Base-by-base conservation (phyloP, 805 yeast genomes). In the Candida berthetii region DNA sequence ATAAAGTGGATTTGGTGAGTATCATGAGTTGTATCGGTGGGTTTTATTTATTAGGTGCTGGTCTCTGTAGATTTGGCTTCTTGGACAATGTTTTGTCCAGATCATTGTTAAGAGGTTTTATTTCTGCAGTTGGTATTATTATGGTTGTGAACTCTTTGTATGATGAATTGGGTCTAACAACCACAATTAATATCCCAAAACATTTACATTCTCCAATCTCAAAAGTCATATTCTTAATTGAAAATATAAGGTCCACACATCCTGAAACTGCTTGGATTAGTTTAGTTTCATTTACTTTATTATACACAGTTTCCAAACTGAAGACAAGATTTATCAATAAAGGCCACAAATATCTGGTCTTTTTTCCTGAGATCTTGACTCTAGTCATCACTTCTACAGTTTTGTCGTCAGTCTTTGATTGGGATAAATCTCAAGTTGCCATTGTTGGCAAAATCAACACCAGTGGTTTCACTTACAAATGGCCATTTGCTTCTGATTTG, bases 51-150 rank as follows among this genome's bases (percentile, higher is more conserved):
- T 62, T 90, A 6, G 77, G 80, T 2, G 78, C 84, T 46, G 96
- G 96, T 0, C 58, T 90, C 14, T 70, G 85, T n/a, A 69, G 96
- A 31, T 79, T 86, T 50, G 98, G 98, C 0, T 90, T 82, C 56
- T 65, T 89, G 37, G 96, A 87, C 52, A 83, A 81, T 45, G 84
- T 89, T 2, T 66, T 89, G 38, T 82, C 93, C 32, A 75, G 86
- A 19, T 80, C 95, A 0, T 64, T 89, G 27, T 62, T 89, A 11
- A 72, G 88, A 46, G 96, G 96, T 0, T 89, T 89, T 53, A 77
- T 89, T 33, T 80, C 88, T 11, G 93, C 93, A 4, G 87, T 89
- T 44, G 96, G 96, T 14, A 48, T 84, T 17, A 81, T 87, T 8
- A 88, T 89, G 88, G 72, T 89, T 25, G 66, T 83, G 38, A 89